These are phyloP conservation scores for Pseudopithomyces chartarum DNA, from an alignment of 2,329 filamentous ascomycete genomes.

Conservation along the genomic window DNA sequence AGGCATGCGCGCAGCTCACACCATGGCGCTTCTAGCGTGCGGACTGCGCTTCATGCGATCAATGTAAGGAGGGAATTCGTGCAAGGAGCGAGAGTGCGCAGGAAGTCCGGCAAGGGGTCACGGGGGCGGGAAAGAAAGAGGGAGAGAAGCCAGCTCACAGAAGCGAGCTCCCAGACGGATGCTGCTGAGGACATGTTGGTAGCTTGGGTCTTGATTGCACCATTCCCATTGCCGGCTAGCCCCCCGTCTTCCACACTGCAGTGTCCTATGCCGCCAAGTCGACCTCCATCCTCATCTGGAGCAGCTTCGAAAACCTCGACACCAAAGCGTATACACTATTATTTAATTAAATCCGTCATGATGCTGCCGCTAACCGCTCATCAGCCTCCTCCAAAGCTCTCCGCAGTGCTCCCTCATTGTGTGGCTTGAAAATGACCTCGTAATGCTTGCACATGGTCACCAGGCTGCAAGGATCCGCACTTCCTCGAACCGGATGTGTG, in stretches of 20 bases:
- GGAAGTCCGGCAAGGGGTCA: neutral
- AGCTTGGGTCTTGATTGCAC: neutral
- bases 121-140: neutral
- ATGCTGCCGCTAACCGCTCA: conserved; percentile 23
- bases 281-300: neutral
- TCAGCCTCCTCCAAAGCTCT: conserved; percentile 46
- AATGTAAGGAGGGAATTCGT: conserved; percentile 19
- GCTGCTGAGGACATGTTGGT: conserved; percentile 12
- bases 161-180: neutral
- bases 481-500: conserved; percentile 64
- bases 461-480: conserved; percentile 65
- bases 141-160: neutral
- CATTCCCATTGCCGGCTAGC: conserved; percentile 1
- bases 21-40: conserved; percentile 24
- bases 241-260: neutral
- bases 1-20: conserved; percentile 31
- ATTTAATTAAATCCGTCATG: neutral
- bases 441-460: conserved; percentile 65
- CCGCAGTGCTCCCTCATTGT: conserved; percentile 53
- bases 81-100: neutral
- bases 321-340: too few species aligned
- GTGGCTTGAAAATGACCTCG: conserved; percentile 63
- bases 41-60: conserved; percentile 13
- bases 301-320: too few species aligned
- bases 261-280: neutral